Evolutionary conservation across 23 red algal genomes (phyloP), one percentile per base, ranked within the genome.

Genomic region (Gracilaria gracilis): DNA sequence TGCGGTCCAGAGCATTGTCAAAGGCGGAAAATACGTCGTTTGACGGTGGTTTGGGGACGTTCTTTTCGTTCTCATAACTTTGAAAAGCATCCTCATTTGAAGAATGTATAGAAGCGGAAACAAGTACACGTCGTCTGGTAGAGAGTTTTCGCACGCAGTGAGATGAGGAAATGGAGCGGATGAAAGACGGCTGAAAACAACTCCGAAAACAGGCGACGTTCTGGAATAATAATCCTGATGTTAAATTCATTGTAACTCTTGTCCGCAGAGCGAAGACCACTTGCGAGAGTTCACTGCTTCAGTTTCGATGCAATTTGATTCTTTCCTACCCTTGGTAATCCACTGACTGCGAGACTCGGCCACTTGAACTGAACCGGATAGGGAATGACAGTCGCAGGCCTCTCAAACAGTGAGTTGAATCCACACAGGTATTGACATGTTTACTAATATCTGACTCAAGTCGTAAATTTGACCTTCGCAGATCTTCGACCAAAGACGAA

Each of bases 131-230:
- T 32, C 31, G 50, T 19, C 20, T 50, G 72, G 34, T 17, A 77
- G 46, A 77, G 8, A 77, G 8, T 29, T 31, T 28, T 31, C 3
- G 34, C 38, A n/a, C 34, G 15, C 46, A 34, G 21, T 9, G 72
- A 50, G 38, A 51, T 31, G 72, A 77, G 21, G 72, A 51, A 20
- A 51, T 77, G 32, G 42, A 25, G 14, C 42, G 72, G 50, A 77
- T 24, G 16, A 46, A 46, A 50, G 40, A 49, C 14, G 21, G 11
- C 1, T 25, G 38, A 28, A 49, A 77, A 24, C 46, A 21, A 29
- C 9, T 77, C 1, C 72, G 72, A 77, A 77, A 34, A 46, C 72
- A 77, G 32, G 38, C 72, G n/a, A 77, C 72, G 25, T 77, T 77
- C 46, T 77, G 72, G 27, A 77, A 77, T 23, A 77, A 25, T 16